These are phyloP conservation scores for Dictyostelium firmibasis DNA, from an alignment of 78 protist species.

Conservation along the genomic window DNA sequence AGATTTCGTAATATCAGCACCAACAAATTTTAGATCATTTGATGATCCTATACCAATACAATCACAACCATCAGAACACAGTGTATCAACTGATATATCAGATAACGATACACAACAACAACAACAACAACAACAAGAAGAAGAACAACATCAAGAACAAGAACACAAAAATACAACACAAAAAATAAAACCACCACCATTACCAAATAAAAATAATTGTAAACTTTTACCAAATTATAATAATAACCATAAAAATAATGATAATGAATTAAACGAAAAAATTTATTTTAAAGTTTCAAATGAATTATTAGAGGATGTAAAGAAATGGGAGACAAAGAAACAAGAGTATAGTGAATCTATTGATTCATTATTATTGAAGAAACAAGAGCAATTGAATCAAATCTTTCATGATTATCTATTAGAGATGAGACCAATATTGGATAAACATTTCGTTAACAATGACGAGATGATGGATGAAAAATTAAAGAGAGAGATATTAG, in stretches of 20 bases:
- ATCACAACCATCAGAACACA: neutral
- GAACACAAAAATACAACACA: neutral
- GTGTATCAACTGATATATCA: neutral
- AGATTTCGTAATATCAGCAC: slow-evolving; percentile 43
- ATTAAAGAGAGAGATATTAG: neutral
- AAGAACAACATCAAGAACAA: neutral
- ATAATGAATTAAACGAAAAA: neutral
- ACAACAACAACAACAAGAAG: neutral
- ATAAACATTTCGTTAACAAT: neutral
- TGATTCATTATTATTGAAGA: slow-evolving; percentile 5
- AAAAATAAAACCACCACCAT: slow-evolving; percentile 2
- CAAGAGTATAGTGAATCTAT: slow-evolving; percentile 4
- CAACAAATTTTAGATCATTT: slow-evolving; percentile 27
- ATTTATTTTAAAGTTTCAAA: slow-evolving; percentile 48
- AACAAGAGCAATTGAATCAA: neutral
- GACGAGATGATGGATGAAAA: neutral
- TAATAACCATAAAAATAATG: neutral
- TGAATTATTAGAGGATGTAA: slow-evolving; percentile 40
- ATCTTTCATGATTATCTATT: slow-evolving; percentile 16
- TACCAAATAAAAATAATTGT: neutral
- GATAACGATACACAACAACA: neutral
- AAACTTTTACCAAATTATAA: neutral
- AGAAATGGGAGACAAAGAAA: slow-evolving; percentile 44
- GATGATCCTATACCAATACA: neutral
- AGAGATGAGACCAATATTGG: slow-evolving; percentile 46